A percentile compares a stretch with the other conserved stretches of the same genome.
These are phyloP conservation scores for Claviceps capensis DNA, from an alignment of 2,329 filamentous ascomycete species.

Conservation along the genomic window DNA sequence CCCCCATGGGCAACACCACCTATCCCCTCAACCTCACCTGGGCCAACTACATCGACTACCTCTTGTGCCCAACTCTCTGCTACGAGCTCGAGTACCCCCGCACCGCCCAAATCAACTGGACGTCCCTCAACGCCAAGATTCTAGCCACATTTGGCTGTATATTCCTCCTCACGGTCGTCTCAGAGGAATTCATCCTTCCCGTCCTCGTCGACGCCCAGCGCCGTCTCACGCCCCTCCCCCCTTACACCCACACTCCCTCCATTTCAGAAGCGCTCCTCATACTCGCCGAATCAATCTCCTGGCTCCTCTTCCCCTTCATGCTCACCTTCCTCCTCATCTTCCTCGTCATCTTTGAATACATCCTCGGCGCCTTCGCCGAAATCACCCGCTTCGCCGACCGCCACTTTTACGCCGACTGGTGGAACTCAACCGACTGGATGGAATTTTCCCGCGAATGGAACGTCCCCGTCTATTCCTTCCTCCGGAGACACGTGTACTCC, in stretches of 20 bases:
- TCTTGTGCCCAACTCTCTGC: conserved; percentile 88
- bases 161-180: conserved; percentile 80
- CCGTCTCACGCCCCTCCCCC: conserved; percentile 32
- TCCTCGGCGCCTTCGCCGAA: conserved; percentile 87
- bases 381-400: conserved; percentile 87
- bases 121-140: conserved; percentile 70
- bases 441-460: conserved; percentile 97
- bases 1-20: conserved; percentile 75
- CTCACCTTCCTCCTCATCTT: conserved; percentile 90
- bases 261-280: conserved; percentile 60
- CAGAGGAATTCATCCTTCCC: conserved; percentile 90
- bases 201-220: conserved; percentile 59
- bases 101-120: conserved; percentile 59
- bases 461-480: conserved; percentile 91
- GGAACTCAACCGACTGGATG: conserved; percentile 77
- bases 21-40: conserved; percentile 82
- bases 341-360: conserved; percentile 95
- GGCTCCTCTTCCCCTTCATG: conserved; percentile 95
- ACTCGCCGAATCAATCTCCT: conserved; percentile 76
- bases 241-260: conserved; percentile 16
- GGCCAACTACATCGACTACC: conserved; percentile 70
- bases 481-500: conserved; percentile 85
- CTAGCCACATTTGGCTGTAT: conserved; percentile 91
- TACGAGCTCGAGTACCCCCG: conserved; percentile 96
- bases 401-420: conserved; percentile 76